A percentile compares a stretch with the other conserved stretches of the same genome.
Conservation (phyloP, 371 early-diverging fungal species). For the Syncephalastrum contaminatum region DNA sequence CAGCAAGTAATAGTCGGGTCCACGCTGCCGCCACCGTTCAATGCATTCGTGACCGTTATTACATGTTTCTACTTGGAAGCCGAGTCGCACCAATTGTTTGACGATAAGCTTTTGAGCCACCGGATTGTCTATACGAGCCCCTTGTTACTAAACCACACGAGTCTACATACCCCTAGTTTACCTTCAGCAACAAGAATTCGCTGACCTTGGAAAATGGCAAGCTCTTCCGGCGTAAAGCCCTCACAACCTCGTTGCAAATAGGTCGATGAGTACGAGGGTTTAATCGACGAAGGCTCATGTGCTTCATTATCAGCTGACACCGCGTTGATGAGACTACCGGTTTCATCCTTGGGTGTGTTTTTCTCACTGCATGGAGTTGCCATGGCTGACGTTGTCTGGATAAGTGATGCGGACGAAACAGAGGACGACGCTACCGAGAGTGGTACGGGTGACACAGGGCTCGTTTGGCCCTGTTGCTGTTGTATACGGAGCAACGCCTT, state of each 20-base stretch:
- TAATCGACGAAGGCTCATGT: slow-evolving; percentile 3
- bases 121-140: slow-evolving; percentile 20
- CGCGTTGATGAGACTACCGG: not conserved
- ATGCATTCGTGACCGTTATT: slow-evolving; percentile 47
- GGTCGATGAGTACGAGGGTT: slow-evolving; percentile 15
- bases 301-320: slow-evolving; percentile 4
- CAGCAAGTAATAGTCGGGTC: slow-evolving; percentile 32
- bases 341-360: not conserved
- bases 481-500: slow-evolving; percentile 21
- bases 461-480: too few relatives aligned
- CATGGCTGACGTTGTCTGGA: not conserved
- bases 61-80: slow-evolving; percentile 39
- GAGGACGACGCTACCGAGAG: too few relatives aligned
- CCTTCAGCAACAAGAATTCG: slow-evolving; percentile 45
- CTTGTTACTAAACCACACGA: too few relatives aligned
- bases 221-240: slow-evolving; percentile 36
- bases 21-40: slow-evolving; percentile 35
- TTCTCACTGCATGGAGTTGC: not conserved
- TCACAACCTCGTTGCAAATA: slow-evolving; percentile 17
- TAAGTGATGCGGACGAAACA: too few relatives aligned
- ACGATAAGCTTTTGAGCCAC: slow-evolving; percentile 43
- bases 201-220: slow-evolving; percentile 37
- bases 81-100: slow-evolving; percentile 37
- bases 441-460: too few relatives aligned
- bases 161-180: not conserved